phyloP scores from a whole-genome alignment of 2,329 filamentous ascomycete genomes.

The Ceratocystis colombiana region DNA sequence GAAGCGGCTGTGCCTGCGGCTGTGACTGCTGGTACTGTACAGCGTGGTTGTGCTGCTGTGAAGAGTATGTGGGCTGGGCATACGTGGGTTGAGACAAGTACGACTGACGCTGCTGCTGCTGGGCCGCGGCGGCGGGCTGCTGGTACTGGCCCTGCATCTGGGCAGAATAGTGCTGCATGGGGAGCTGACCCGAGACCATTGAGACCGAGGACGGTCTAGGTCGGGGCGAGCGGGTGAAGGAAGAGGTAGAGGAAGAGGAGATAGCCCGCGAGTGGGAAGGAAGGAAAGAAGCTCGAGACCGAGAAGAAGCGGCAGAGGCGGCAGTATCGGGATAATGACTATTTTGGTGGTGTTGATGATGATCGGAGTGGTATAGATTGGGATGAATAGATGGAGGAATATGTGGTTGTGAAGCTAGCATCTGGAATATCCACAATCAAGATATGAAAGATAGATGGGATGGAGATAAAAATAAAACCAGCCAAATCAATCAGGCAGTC shows the following conservation, averaged over 20 bases:
- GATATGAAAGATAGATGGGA: background rate
- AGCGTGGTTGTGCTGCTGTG: constrained; percentile 21
- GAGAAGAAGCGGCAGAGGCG: constrained; percentile 14
- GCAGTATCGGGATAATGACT: constrained; percentile 13
- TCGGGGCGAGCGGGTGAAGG: constrained; percentile 28
- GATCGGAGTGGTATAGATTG: constrained; percentile 14
- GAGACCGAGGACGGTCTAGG: constrained; percentile 16
- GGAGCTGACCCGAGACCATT: constrained; percentile 23
- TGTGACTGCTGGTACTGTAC: constrained; percentile 17
- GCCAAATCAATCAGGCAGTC: background rate
- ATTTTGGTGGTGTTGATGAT: constrained; percentile 14
- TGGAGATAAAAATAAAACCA: background rate
- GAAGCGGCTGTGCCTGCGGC: constrained; percentile 20
- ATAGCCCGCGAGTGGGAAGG: constrained; percentile 39
- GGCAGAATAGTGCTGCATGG: constrained; percentile 18
- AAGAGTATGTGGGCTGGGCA: constrained; percentile 19
- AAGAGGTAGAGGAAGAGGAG: constrained; percentile 45
- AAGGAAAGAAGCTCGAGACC: background rate
- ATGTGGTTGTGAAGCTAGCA: constrained; percentile 24
- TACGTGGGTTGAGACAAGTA: constrained; percentile 17
- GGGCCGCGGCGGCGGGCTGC: constrained; percentile 1
- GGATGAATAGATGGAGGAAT: constrained; percentile 16
- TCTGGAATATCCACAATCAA: constrained; percentile 5
- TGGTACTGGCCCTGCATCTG: constrained; percentile 22
- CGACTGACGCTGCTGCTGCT: constrained; percentile 21